Evolutionary conservation across 805 yeast species (phyloP), one percentile per base, ranked within the genome.

Genomic region (Clavispora asparagi): DNA sequence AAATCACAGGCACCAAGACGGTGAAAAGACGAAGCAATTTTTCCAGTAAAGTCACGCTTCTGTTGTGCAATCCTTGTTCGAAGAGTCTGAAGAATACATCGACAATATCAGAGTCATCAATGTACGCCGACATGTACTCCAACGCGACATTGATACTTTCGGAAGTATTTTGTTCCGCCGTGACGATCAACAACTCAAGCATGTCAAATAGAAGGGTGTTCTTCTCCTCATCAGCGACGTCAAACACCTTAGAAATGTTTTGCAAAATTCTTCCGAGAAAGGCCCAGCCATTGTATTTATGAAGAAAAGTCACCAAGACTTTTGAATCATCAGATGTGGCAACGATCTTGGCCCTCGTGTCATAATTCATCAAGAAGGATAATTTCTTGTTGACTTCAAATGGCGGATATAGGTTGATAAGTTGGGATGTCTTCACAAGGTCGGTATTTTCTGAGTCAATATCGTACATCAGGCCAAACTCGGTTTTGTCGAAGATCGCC

Each of bases 231-330:
- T 71, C 70, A 6, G 71, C 55, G 16, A 55, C 54, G 46, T 70
- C 67, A 42, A 70, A 74, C 23, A 57, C 56, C 45, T 66, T 68
- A 0, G 78, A 70, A 9, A 84, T 64, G 52, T 85, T 85, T 53
- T 86, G 90, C 29, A 91, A 63, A 0, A 87, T 67, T 56, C 95
- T 76, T 1, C 97, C 97, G 14, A 92, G 56, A 26, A 86, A 65
- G 0, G 95, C 78, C 96, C 97, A 90, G 1, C 97, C 97, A 58
- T 83, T 87, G 60, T 83, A 89, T 4, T 76, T 74, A 59, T 85
- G 79, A 26, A 83, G 67, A 67, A 94, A 90, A 19, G 88, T 76
- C 3, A 86, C 85, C 14, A 77, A 55, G 10, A 64, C 58, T 48
- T 68, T 65, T 30, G 61, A 54, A 11, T 58, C 61, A 13, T 57